A percentile compares a stretch with the other conserved stretches of the same genome.
Conservation (phyloP, 2,329 filamentous ascomycete species). For the Ophiostoma quercus region DNA sequence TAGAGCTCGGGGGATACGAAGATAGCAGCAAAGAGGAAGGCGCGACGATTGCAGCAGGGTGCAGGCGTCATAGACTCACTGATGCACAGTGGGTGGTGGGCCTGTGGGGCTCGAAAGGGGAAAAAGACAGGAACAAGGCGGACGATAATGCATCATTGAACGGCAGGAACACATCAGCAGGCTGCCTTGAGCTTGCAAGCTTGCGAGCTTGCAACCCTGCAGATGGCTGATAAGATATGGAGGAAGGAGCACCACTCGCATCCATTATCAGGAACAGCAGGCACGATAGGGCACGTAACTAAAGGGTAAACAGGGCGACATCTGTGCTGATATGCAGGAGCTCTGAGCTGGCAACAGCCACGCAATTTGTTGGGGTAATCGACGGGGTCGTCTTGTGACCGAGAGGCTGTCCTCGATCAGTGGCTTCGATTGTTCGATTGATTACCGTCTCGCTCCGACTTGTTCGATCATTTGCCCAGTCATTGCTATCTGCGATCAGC, state of each 20-base stretch:
- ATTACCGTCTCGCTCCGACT: background rate
- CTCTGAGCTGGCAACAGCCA: slow-evolving; percentile 15
- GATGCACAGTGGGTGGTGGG: background rate
- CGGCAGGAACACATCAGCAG: slow-evolving; percentile 17
- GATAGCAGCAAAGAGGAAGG: background rate
- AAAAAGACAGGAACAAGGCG: background rate
- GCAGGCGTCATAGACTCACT: background rate
- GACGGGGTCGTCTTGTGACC: slow-evolving; percentile 5
- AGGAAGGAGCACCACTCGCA: background rate
- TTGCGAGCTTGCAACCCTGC: background rate
- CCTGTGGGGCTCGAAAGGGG: slow-evolving; percentile 12
- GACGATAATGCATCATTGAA: slow-evolving; percentile 8
- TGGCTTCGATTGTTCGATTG: background rate
- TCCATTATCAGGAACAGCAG: background rate
- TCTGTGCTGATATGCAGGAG: background rate
- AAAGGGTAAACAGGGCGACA: background rate
- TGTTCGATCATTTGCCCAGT: background rate
- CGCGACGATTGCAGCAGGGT: background rate
- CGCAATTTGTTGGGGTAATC: slow-evolving; percentile 6
- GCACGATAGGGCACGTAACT: background rate
- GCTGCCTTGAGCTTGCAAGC: slow-evolving; percentile 15
- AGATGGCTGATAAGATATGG: background rate
- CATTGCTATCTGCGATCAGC: background rate
- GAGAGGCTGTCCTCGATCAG: background rate
- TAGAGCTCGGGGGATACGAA: background rate